Base-by-base conservation (phyloP, 192 early-diverging fungal species). In the Podila horticola region DNA sequence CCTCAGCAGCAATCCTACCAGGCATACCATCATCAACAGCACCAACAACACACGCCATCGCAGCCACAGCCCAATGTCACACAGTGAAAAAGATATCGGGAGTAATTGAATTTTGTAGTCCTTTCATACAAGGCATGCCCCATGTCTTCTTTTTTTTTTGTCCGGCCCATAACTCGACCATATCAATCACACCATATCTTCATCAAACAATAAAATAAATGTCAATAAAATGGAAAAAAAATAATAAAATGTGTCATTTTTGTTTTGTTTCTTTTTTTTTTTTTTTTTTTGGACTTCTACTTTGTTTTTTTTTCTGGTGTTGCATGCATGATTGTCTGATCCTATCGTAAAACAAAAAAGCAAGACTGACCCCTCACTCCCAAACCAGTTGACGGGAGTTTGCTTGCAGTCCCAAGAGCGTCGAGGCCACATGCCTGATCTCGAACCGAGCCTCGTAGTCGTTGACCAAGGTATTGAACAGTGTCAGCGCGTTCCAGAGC, bases 301-400 rank as follows among this genome's bases (percentile, higher is more conserved):
- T 28, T 24, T 9, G 28, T 58, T 58, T 22, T 58, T 58, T 58
- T 22, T 58, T 28, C 57, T 15, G 24, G 11, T 58, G 11, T 19
- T 41, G 36, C 29, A 64, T 26, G 22, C 22, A 64, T 7, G n/a
- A 3, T 7, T 26, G 5, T 6, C 13, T 9, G n/a, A 17, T 38
- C 26, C 13, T 11, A 30, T 45, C 15, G 41, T 45, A 45, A 45
- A 45, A 4, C 1, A 45, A 8, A 4, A 45, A 45, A 45, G 13
- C n/a, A n/a, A n/a, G 9, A 12, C 41, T 17, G 15, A 8, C 4
- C 24, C 28, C 15, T 58, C 34, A 67, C 19, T 34, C 13, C 77
- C 77, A 81, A 22, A 55, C 36, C 22, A 81, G 26, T 24, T 81
- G 77, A 24, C 77, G 59, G 20, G 77, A 81, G 58, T 81, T 81